A percentile compares a stretch with the other conserved stretches of the same genome.
phyloP scores from a whole-genome alignment of 352 stramenopile genomes.

The Pythium apleroticum region DNA sequence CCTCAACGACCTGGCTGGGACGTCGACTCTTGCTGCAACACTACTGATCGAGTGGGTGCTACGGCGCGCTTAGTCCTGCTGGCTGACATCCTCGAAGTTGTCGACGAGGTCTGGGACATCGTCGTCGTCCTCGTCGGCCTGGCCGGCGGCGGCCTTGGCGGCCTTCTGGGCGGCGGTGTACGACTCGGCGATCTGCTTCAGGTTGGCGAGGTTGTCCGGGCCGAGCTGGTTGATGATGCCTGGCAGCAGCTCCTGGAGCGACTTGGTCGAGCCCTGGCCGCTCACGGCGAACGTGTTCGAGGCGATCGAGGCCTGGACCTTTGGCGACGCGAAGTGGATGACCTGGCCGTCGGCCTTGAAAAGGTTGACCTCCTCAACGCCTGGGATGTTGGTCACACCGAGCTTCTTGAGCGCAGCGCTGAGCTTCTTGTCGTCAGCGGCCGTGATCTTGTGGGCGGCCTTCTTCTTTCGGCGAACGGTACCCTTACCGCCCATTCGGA shows the following conservation, averaged over 20 bases:
- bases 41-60: conserved; percentile 4
- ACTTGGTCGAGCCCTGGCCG: conserved; percentile 95
- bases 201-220: conserved; percentile 95
- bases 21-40: conserved; percentile 19
- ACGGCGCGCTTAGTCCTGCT: conserved; percentile 72
- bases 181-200: conserved; percentile 93
- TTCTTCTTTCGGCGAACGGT: conserved; percentile 96
- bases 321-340: conserved; percentile 97
- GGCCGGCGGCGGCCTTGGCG: conserved; percentile 60
- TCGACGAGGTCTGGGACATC: conserved; percentile 98
- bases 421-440: conserved; percentile 98
- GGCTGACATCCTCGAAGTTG: conserved; percentile 97
- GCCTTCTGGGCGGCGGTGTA: conserved; percentile 79
- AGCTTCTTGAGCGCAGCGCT: conserved; percentile 97
- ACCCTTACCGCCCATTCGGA: conserved; percentile 96
- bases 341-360: conserved; percentile 99
- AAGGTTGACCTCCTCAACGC: conserved; percentile 99
- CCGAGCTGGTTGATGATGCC: conserved; percentile 99
- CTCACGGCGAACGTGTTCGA: conserved; percentile 99
- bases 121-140: conserved; percentile 91
- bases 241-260: conserved; percentile 96
- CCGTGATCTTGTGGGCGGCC: conserved; percentile 90
- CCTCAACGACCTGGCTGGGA: conserved; percentile 30
- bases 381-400: conserved; percentile 96
- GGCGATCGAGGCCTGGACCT: conserved; percentile 97